These are phyloP conservation scores for Aspergillus pseudoglaucus DNA, from an alignment of 2,329 filamentous ascomycete genomes.

Conservation along the genomic window DNA sequence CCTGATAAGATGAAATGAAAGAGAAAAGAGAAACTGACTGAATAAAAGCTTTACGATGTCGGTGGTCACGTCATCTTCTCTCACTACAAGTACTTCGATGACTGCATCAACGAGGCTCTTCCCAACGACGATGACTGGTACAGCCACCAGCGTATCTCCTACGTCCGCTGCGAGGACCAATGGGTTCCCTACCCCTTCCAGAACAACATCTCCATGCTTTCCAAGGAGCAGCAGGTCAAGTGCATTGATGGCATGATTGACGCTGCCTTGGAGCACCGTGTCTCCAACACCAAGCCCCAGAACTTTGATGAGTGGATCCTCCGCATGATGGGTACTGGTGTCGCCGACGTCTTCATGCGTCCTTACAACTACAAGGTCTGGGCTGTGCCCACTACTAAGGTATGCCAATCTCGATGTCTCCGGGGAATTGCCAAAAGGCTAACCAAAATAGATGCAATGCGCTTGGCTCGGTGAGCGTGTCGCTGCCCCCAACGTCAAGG, in stretches of 20 bases:
- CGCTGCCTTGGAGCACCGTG: constrained; percentile 77
- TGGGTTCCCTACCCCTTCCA: constrained; percentile 99
- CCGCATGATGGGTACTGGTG: constrained; percentile 78
- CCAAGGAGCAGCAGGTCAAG: constrained; percentile 92
- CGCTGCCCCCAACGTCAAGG: constrained; percentile 91
- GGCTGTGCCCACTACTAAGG: constrained; percentile 96
- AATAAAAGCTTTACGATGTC: constrained; percentile 83
- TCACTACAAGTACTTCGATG: constrained; percentile 99
- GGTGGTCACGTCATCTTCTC: constrained; percentile 98
- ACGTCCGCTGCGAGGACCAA: constrained; percentile 90
- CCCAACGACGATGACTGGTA: constrained; percentile 95
- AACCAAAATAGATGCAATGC: constrained; percentile 80
- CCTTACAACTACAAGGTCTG: constrained; percentile 99
- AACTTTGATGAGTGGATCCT: constrained; percentile 98
- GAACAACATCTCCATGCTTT: constrained; percentile 98
- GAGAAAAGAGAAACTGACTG: constrained; percentile 8
- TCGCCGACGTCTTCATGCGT: constrained; percentile 96
- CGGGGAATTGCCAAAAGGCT: not conserved
- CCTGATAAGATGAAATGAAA: not conserved
- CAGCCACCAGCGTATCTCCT: constrained; percentile 96
- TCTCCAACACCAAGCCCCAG: constrained; percentile 85
- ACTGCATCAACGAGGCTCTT: constrained; percentile 94
- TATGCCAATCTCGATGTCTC: constrained; percentile 37
- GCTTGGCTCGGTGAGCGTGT: constrained; percentile 98
- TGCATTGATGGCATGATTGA: constrained; percentile 96